phyloP scores from a whole-genome alignment of 495 filamentous ascomycete genomes.

The Trichoderma reesei region DNA sequence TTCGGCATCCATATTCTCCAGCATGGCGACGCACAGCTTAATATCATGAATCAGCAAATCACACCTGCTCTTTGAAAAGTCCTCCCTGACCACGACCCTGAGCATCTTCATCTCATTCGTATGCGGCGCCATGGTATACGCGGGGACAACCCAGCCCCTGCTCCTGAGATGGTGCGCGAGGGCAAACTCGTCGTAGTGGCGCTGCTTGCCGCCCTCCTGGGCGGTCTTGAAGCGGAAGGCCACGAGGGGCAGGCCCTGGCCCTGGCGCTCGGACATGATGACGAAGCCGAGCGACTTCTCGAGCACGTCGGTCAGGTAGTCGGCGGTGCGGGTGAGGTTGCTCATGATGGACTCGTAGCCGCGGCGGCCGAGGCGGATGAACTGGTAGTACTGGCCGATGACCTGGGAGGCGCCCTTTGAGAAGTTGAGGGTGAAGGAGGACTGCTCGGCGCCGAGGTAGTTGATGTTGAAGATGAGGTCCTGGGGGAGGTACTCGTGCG shows the following conservation, averaged over 20 bases:
- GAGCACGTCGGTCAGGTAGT: conserved; percentile 65
- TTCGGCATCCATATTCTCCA: conserved; percentile 64
- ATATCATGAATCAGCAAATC: conserved; percentile 65
- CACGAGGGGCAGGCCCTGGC: conserved; percentile 72
- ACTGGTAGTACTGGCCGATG: conserved; percentile 92
- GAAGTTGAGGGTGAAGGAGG: conserved; percentile 97
- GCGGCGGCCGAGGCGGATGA: conserved; percentile 83
- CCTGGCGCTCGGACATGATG: conserved; percentile 68
- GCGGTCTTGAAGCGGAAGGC: conserved; percentile 52
- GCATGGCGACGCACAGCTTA: conserved; percentile 53
- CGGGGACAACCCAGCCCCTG: conserved; percentile 82
- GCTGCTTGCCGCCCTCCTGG: conserved; percentile 29
- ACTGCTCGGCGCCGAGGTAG: conserved; percentile 87
- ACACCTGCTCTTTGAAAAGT: conserved; percentile 69
- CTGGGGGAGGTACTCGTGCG: conserved; percentile 71
- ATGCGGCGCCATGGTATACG: conserved; percentile 90
- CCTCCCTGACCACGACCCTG: conserved; percentile 80
- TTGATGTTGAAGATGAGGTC: conserved; percentile 98
- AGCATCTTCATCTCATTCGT: conserved; percentile 71
- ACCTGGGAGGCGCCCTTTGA: conserved; percentile 85
- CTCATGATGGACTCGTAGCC: conserved; percentile 81
- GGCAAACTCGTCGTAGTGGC: conserved; percentile 73
- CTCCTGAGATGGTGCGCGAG: conserved; percentile 73
- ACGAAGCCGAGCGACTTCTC: conserved; percentile 66
- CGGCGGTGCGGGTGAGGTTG: conserved; percentile 72